Base-by-base conservation (phyloP, 306 rosid species). In the Fagus crenata region DNA sequence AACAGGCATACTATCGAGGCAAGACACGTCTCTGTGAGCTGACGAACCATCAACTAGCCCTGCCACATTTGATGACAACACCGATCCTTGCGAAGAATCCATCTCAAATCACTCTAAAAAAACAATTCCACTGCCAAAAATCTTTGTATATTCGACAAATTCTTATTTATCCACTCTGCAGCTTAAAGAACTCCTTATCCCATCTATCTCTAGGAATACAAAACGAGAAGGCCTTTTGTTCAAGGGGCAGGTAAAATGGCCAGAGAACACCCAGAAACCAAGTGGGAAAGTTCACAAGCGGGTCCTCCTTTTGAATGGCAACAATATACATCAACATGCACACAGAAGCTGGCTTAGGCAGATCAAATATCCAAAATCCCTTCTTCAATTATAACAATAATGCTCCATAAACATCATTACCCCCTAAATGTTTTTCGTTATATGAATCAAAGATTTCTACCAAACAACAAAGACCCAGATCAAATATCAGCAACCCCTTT, bases 21-120 rank as follows among this genome's bases (percentile, higher is more conserved):
- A 59, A 9, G 96, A 86, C 31, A 80, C 72, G 7, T 89, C 85
- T 78, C 84, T 75, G 69, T 83, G 81, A 36, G 83, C 75, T 2
- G 97, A 84, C 4, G 97, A 90, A 80, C 88, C 90, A 43, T 95
- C 93, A 33, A 92, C 97, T 5, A 90, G 89, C 60, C 90, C 91
- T 49, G 93, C 93, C 71, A 88, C 88, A 63, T 88, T 90, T 7
- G 90, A 63, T 0, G 90, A 79, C 71, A 95, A 53, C 4, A 82
- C 76, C 5, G 97, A 83, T 43, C 88, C 90, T 85, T 89, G 97
- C 40, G 99, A 81, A 60, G 99, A 87, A 78, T 84, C 87, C 99
- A 91, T 95, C 42, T 72, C 64, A 59, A 74, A 64, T 18, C 14
- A 63, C 36, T 61, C 69, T 2, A 37, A 73, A 76, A 72, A 76